These are phyloP conservation scores for Pontederia crassipes DNA, from an alignment of 176 grass and related monocot genomes.

Conservation along the genomic window DNA sequence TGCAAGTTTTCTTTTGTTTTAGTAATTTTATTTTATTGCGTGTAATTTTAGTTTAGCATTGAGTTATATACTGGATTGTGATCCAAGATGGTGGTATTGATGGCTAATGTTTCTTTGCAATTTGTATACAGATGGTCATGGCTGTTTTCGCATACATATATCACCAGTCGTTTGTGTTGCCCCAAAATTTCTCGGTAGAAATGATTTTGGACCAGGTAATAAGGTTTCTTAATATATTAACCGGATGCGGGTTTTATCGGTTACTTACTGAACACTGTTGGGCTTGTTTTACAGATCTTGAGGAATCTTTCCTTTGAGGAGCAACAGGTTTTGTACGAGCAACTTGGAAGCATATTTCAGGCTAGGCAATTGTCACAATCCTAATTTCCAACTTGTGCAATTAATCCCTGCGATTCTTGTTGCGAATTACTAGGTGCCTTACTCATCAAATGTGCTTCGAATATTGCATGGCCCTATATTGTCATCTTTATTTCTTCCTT, in stretches of 20 bases:
- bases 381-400: not conserved
- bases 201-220: constrained; percentile 85
- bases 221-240: not conserved
- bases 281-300: constrained; percentile 39
- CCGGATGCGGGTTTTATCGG: not conserved
- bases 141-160: constrained; percentile 99
- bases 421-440: no score
- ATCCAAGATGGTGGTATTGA: no score
- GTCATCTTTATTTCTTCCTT: no score
- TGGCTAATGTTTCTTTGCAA: constrained; percentile 1
- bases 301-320: constrained; percentile 83
- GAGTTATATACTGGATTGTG: no score
- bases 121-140: constrained; percentile 88
- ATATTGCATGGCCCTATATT: no score
- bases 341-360: constrained; percentile 43
- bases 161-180: constrained; percentile 81
- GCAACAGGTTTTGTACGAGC: constrained; percentile 64
- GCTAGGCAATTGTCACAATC: constrained; percentile 39
- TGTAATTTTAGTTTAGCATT: no score
- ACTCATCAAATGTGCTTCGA: no score
- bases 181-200: constrained; percentile 66
- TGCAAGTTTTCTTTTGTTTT: no score
- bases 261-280: not conserved
- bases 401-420: no score
- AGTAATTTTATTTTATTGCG: no score